phyloP scores from a whole-genome alignment of 305 asterid species.

The Fraxinus angustifolia region DNA sequence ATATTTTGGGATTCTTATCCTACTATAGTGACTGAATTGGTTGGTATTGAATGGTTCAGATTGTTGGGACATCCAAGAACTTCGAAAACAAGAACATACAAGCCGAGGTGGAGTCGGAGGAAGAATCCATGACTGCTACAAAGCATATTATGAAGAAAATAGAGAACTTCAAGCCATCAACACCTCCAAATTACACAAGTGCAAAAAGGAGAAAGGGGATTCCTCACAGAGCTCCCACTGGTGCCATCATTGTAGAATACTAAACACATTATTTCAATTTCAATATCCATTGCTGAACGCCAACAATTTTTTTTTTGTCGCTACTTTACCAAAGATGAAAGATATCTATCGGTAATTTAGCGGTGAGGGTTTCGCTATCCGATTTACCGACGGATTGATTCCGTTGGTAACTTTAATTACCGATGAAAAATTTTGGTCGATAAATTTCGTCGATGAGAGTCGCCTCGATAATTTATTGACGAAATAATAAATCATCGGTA shows the following conservation, averaged over 20 bases:
- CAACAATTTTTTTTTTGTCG: not conserved
- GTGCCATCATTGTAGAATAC: constrained; percentile 46
- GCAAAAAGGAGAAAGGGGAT: constrained; percentile 72
- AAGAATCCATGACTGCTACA: constrained; percentile 14
- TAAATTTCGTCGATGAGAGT: not conserved
- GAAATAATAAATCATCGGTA: not conserved
- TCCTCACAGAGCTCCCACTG: constrained; percentile 83
- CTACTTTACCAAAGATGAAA: not conserved
- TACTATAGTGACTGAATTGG: not conserved
- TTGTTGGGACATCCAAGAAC: constrained; percentile 1
- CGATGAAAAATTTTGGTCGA: not conserved
- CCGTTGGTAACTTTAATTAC: not conserved
- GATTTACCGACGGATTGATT: not conserved
- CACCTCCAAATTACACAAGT: constrained; percentile 59
- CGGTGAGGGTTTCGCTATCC: not conserved
- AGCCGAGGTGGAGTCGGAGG: not conserved
- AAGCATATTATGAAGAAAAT: constrained; percentile 13
- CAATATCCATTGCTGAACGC: not conserved
- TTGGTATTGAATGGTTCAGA: not conserved
- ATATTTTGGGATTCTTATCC: not conserved
- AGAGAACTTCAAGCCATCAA: constrained; percentile 54
- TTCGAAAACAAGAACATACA: not conserved
- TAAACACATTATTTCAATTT: constrained; percentile 15
- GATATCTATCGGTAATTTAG: not conserved
- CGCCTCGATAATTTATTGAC: too few relatives aligned